Base-by-base conservation (phyloP, 371 early-diverging fungal genomes). In the Mortierella sp. region DNA sequence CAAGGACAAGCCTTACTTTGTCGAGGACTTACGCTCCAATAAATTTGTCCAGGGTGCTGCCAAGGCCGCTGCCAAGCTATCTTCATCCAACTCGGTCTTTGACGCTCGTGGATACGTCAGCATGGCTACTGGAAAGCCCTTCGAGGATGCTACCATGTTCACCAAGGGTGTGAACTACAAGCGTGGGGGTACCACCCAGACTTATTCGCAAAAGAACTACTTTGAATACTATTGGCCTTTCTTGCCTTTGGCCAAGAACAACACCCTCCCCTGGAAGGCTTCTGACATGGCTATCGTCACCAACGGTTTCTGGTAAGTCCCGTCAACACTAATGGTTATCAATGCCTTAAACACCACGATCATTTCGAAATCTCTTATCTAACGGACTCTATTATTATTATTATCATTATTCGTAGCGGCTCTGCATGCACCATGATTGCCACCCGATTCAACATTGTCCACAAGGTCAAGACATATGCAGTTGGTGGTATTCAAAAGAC, bases 401-500 rank as follows among this genome's bases (percentile, higher is more conserved):
- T 57, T 38, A 15, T 28, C 6, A 32, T 53, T 21, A 15, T 33
- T n/a, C 2, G 4, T 48, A 70, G 79, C 48, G 82, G 76, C 22
- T 81, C 82, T 21, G 82, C 82, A 22, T 81, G 82, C 68, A 76
- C 76, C 50, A 80, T 80, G 80, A 80, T 80, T 33, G 80, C 80
- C 38, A 80, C 80, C 16, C 80, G 80, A 28, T 71, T 80, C 62
- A 61, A 64, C 47, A 65, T 69, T 33, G 59, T 36, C 9, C 76
- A 81, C 67, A 72, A 72, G 50, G 76, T 81, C 64, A 68, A 66
- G 63, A 76, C 76, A 15, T 81, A 81, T 43, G 76, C 76, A 4
- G 61, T 76, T 24, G 82, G 82, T 1, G 82, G 82, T 36, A 58
- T 76, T 24, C 16, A 55, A 24, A 72, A 76, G 63, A 67, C 58